Base-by-base conservation (phyloP, 257 asterid species). In the Salvia splendens region DNA sequence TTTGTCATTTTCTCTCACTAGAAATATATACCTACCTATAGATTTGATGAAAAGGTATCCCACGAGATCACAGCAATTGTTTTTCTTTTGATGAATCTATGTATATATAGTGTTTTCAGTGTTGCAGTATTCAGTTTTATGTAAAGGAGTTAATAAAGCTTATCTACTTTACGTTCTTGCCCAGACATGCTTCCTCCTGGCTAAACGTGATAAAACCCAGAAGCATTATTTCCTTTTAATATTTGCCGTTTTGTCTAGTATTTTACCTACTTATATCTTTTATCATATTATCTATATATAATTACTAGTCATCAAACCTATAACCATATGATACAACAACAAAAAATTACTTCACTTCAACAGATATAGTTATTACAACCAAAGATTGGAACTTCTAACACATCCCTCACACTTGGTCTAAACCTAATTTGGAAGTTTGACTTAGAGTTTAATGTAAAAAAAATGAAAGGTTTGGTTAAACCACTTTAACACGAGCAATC, bases 1-100 rank as follows among this genome's bases (percentile, higher is more conserved):
- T 58, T 61, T 70, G 70, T 77, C 78, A 54, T 72, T 67, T 55
- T 46, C 38, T n/a, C 64, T 32, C 64, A 43, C 55, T 24, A 38
- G 12, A n/a, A n/a, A 20, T 4, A 5, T 6, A 35, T 43, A 46
- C 6, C 5, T 57, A 40, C 49, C 52, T 61, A 46, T 53, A 65
- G 56, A 38, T 64, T 7, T 56, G 30, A 35, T 60, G 66, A 71
- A 51, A 65, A 47, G 67, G 17, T 57, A 54, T 48, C 46, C 56
- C 49, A 41, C 41, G 11, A 43, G 61, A 42, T 52, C 70, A 50
- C 49, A 46, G 36, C 11, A 43, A 33, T 56, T 57, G 24, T 42
- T 66, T 73, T 77, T 14, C 65, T 49, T 73, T 59, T 59, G 15
- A 50, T 73, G 70, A 47, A 51, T 50, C 12, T n/a, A 20, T 59